Conservation (phyloP, 345 rosid genomes). For the Chamaenerion angustifolium region DNA sequence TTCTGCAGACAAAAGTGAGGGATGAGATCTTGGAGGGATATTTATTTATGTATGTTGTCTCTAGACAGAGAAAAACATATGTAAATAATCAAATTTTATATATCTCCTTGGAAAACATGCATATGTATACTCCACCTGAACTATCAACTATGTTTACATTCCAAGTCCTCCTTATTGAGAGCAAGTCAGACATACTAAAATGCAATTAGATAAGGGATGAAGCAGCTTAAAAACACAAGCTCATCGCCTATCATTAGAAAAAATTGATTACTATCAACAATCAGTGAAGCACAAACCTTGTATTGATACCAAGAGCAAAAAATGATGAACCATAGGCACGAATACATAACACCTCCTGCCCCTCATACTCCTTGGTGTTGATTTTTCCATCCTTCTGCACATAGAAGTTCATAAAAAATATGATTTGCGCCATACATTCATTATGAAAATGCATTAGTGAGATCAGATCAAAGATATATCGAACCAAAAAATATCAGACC, state of each 20-base stretch:
- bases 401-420: constrained; percentile 6
- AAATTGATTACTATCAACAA: not conserved
- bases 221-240: not conserved
- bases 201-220: not conserved
- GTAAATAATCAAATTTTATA: too few species aligned
- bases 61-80: too few species aligned
- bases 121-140: too few species aligned
- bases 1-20: constrained; percentile 36
- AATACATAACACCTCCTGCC: constrained; percentile 61
- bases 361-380: constrained; percentile 27
- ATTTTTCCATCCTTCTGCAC: constrained; percentile 41
- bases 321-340: constrained; percentile 89
- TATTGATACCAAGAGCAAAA: constrained; percentile 79
- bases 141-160: too few species aligned
- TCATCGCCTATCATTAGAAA: not conserved
- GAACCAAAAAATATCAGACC: too few species aligned
- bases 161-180: too few species aligned
- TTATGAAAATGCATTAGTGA: not conserved
- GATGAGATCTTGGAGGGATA: not conserved
- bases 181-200: too few species aligned
- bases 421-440: too few species aligned
- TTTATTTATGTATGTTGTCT: too few species aligned
- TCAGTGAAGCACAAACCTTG: constrained; percentile 37
- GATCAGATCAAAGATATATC: not conserved
- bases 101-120: too few species aligned